A percentile compares a stretch with the other conserved stretches of the same genome.
These are phyloP conservation scores for Stagonosporopsis tanaceti DNA, from an alignment of 2,329 filamentous ascomycete species.

Conservation along the genomic window DNA sequence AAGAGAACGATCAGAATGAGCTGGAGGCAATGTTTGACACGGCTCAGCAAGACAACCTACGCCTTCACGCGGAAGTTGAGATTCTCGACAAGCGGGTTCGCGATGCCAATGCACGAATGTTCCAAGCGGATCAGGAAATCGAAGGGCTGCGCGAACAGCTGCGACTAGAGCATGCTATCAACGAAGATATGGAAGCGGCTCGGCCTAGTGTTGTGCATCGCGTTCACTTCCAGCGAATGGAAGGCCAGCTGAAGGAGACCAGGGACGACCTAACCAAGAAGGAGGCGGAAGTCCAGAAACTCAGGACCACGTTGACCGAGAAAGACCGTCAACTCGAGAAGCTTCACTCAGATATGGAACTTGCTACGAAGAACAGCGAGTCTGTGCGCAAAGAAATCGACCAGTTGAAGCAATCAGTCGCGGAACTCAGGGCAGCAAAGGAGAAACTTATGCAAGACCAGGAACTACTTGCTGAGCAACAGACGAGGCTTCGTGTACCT, in stretches of 20 bases:
- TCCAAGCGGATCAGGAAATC: conserved; percentile 34
- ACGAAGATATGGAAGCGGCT: conserved; percentile 40
- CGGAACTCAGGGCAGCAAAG: conserved; percentile 39
- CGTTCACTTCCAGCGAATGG: conserved; percentile 46
- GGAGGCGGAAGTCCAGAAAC: conserved; percentile 30
- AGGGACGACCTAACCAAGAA: conserved; percentile 31
- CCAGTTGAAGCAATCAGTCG: conserved; percentile 31
- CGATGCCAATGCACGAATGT: conserved; percentile 41
- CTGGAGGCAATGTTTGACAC: conserved; percentile 48
- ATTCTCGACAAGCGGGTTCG: conserved; percentile 40
- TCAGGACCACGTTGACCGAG: conserved; percentile 24
- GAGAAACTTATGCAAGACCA: conserved; percentile 45
- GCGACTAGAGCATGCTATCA: conserved; percentile 36
- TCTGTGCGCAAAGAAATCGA: conserved; percentile 40
- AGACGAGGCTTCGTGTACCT: conserved; percentile 30
- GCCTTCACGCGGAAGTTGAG: conserved; percentile 40
- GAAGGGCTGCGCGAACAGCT: conserved; percentile 37
- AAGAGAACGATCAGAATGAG: conserved; percentile 45
- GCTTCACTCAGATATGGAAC: conserved; percentile 30
- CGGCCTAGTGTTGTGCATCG: conserved; percentile 45
- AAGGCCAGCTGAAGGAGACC: conserved; percentile 40
- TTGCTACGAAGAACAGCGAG: conserved; percentile 22
- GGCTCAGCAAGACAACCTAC: conserved; percentile 45
- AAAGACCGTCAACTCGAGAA: conserved; percentile 32
- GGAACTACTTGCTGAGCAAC: conserved; percentile 38